Evolutionary conservation across 768 basidiomycete species (phyloP).

Genomic region (Floccularia luteovirens): DNA sequence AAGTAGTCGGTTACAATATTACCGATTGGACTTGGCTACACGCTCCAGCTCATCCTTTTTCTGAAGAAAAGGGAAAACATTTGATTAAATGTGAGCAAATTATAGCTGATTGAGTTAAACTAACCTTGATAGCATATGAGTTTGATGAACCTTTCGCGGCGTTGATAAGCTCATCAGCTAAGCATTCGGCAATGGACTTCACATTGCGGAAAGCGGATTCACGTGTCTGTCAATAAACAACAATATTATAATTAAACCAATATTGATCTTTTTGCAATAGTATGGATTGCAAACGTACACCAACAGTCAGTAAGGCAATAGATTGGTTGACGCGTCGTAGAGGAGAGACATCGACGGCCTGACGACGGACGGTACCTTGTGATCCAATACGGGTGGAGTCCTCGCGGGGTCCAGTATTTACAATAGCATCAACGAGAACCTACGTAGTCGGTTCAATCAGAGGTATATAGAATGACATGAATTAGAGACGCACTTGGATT

Average conservation of each 20-base stretch:
- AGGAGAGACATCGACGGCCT: constrained; percentile 99
- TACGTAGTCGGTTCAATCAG: constrained; percentile 16
- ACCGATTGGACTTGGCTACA: constrained; percentile 99
- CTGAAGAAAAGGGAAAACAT: constrained; percentile 27
- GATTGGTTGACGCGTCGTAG: constrained; percentile 98
- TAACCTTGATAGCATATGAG: constrained; percentile 98
- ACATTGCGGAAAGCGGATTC: constrained; percentile 99
- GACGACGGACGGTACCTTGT: constrained; percentile 98
- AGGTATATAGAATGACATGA: background rate
- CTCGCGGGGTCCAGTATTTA: constrained; percentile 99
- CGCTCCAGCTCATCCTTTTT: constrained; percentile 99
- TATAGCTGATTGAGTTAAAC: constrained; percentile 8
- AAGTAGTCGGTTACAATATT: constrained; percentile 31
- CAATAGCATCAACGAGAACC: constrained; percentile 96
- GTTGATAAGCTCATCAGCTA: constrained; percentile 99
- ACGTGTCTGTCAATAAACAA: constrained; percentile 94
- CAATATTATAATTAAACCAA: constrained; percentile 3
- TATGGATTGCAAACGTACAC: constrained; percentile 48
- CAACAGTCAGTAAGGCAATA: constrained; percentile 88
- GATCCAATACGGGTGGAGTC: constrained; percentile 99
- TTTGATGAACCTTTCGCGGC: constrained; percentile 99
- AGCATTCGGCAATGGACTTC: constrained; percentile 97
- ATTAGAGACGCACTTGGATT: constrained; percentile 67
- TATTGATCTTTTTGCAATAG: background rate
- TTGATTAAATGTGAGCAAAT: background rate